phyloP scores from a whole-genome alignment of 257 asterid species.

The Primulina eburnea region DNA sequence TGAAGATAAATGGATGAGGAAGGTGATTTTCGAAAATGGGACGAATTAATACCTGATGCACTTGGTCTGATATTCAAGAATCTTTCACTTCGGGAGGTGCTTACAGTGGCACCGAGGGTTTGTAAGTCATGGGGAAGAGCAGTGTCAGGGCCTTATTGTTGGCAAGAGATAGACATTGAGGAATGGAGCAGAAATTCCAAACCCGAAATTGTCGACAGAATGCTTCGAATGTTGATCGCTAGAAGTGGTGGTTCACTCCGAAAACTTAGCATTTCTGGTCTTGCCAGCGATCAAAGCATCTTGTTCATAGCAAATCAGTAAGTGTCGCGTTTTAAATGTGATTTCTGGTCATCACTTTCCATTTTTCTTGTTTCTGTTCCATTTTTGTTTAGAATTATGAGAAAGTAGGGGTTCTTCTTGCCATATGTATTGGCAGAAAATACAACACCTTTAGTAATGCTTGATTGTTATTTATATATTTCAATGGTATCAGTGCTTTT shows the following conservation, averaged over 20 bases:
- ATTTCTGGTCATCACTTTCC: conserved; percentile 7
- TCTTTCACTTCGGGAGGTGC: conserved; percentile 58
- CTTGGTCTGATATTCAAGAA: conserved; percentile 79
- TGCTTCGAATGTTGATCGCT: conserved; percentile 60
- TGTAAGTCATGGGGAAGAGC: conserved; percentile 85
- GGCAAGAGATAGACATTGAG: conserved; percentile 89
- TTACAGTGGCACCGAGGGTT: conserved; percentile 74
- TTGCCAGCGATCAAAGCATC: conserved; percentile 49
- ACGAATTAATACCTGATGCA: conserved; percentile 79
- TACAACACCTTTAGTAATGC: not conserved
- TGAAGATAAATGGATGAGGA: conserved; percentile 49
- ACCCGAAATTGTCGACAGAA: conserved; percentile 48
- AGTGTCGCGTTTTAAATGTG: conserved; percentile 23
- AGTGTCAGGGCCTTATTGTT: conserved; percentile 73
- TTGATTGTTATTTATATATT: not conserved
- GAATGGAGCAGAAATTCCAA: conserved; percentile 66
- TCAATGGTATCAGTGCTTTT: not conserved
- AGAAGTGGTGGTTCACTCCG: conserved; percentile 70
- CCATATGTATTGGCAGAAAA: not conserved
- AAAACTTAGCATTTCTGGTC: conserved; percentile 60
- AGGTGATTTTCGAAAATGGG: conserved; percentile 52
- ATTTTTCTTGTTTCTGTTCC: not conserved
- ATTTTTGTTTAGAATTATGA: not conserved
- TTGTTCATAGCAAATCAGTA: conserved; percentile 65
- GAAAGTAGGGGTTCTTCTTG: not conserved